Conservation (phyloP, 768 basidiomycete species). For the Trametes villosa region DNA sequence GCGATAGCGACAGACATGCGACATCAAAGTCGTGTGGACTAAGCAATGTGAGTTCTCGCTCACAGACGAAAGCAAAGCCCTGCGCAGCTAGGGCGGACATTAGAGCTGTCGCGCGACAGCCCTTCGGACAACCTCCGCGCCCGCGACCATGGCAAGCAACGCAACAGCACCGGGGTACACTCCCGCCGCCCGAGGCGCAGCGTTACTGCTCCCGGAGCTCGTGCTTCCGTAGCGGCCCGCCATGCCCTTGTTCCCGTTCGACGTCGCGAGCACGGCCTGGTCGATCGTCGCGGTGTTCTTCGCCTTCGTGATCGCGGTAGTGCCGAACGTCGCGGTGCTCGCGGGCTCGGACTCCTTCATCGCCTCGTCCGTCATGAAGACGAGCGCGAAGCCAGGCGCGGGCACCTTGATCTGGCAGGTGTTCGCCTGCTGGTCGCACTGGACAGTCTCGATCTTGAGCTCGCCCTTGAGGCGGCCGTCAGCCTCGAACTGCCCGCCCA, state of each 20-base stretch:
- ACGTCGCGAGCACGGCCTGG: conserved; percentile 44
- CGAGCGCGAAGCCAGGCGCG: conserved; percentile 76
- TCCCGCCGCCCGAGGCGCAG: conserved; percentile 6
- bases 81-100: not conserved
- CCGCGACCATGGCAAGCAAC: conserved; percentile 9
- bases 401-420: conserved; percentile 63
- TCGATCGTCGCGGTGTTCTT: conserved; percentile 61
- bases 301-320: conserved; percentile 57
- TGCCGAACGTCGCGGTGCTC: conserved; percentile 55
- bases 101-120: conserved; percentile 7
- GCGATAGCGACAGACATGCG: not conserved
- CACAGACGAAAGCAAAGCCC: not conserved
- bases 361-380: conserved; percentile 60
- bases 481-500: conserved; percentile 60
- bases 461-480: conserved; percentile 69
- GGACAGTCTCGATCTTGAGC: conserved; percentile 57
- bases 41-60: conserved; percentile 3
- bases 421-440: conserved; percentile 57
- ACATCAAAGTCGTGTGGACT: not conserved
- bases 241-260: conserved; percentile 50
- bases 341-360: conserved; percentile 39
- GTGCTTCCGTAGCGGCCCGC: conserved; percentile 26
- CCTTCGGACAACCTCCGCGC: conserved; percentile 2
- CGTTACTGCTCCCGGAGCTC: conserved; percentile 30
- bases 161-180: conserved; percentile 6